Base-by-base conservation (phyloP, 129 eudicot species). In the Saposhnikovia divaricata region DNA sequence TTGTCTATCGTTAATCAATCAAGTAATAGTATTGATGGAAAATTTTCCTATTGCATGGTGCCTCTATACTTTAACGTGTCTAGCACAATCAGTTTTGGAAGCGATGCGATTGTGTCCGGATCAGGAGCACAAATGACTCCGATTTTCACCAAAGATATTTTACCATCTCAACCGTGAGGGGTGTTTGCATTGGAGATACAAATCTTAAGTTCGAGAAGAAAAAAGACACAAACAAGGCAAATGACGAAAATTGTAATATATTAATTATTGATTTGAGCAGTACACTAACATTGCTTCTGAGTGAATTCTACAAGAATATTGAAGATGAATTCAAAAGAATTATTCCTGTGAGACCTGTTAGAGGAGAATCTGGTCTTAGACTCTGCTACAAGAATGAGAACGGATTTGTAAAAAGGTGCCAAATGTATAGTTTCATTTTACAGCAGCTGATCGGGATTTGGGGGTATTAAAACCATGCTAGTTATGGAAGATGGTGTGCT, bases 41-140 rank as follows among this genome's bases (percentile, higher is more conserved):
- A 81, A 47, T 91, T 91, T 70, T 89, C 97, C 0, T 90, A 91
- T n/a, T 93, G 98, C 59, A 72, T 93, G 78, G 79, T 87, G 19
- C 83, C 88, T 0, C 9, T 76, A 2, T 4, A 15, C 0, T 6
- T 44, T 3, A 53, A 87, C 23, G 71, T 28, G 21, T 53, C 96
- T 0, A 89, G 90, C 81, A 88, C 81, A 88, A 80, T 40, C 0
- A 40, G 43, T 40, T 40, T 40, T 40, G 43, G 43, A 40, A 40
- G 43, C 6, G 43, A 4, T 40, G 43, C 43, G 6, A 3, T 40
- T 40, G 43, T 40, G 43, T 40, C 43, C 6, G 6, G 43, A 40
- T 40, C 43, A 40, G 43, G 43, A 5, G 43, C 6, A 4, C 43
- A 39, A 39, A 39, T 0, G 42, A 39, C 0, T 40, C 43, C 0